phyloP scores from a whole-genome alignment of 192 early-diverging fungal genomes.

The Allomyces macrogynus region DNA sequence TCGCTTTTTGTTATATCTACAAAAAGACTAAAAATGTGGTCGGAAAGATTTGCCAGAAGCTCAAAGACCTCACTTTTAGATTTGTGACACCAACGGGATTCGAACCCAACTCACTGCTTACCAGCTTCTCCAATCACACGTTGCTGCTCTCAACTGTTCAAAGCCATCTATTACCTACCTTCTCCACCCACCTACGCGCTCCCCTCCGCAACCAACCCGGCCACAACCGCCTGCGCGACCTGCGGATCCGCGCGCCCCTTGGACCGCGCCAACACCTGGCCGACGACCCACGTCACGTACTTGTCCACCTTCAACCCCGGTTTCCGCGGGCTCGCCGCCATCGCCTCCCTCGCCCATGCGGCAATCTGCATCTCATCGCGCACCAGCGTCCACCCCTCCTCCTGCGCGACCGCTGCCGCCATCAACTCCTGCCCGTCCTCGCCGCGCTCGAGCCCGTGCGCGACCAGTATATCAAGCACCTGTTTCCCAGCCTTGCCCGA shows the following conservation, averaged over 20 bases:
- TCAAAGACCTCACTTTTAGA: no score
- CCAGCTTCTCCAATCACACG: no score
- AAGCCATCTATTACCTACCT: no score
- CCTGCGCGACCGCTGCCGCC: not conserved
- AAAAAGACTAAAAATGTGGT: no score
- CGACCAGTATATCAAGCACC: not conserved
- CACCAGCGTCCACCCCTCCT: not conserved
- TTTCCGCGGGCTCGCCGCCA: not conserved
- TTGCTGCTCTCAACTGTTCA: no score
- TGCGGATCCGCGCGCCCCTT: not conserved
- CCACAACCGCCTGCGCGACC: not conserved
- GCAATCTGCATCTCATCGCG: not conserved
- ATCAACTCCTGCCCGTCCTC: not conserved
- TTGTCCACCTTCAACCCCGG: not conserved
- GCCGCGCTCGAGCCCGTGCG: not conserved
- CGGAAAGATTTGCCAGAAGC: no score
- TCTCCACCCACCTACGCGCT: no score
- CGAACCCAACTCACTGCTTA: no score
- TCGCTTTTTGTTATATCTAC: no score
- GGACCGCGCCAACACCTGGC: not conserved
- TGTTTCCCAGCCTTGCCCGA: not conserved
- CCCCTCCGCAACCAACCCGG: not conserved
- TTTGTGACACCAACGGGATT: no score
- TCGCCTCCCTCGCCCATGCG: not conserved
- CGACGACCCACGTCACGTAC: not conserved